Conservation (phyloP, 768 basidiomycete species). For the Boletus insuetus region DNA sequence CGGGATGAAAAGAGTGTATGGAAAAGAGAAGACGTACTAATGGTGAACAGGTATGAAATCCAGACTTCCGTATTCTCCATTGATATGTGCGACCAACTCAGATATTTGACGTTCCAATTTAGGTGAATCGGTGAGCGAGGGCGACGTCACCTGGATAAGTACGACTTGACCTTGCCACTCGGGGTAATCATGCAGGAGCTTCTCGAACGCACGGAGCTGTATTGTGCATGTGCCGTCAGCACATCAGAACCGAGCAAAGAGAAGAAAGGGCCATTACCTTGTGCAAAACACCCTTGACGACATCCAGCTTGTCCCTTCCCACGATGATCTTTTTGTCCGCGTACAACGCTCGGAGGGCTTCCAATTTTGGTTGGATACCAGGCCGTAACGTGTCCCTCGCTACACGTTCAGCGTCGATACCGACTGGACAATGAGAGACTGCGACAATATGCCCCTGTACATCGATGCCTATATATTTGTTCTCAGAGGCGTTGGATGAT, state of each 20-base stretch:
- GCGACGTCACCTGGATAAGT: conserved; percentile 83
- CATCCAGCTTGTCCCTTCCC: conserved; percentile 94
- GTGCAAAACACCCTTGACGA: conserved; percentile 97
- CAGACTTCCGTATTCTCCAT: conserved; percentile 90
- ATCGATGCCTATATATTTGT: conserved; percentile 56
- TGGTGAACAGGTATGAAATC: conserved; percentile 98
- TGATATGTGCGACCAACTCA: conserved; percentile 92
- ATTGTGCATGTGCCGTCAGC: not conserved
- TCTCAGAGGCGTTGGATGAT: conserved; percentile 2
- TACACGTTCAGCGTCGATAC: conserved; percentile 90
- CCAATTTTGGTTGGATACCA: conserved; percentile 87
- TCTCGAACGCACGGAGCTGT: conserved; percentile 92
- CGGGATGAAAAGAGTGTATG: not conserved
- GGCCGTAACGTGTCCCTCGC: conserved; percentile 77
- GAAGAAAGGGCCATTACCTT: conserved; percentile 52
- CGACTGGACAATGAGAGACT: conserved; percentile 91
- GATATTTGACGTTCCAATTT: conserved; percentile 93
- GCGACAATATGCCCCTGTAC: conserved; percentile 81
- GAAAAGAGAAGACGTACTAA: conserved; percentile 62
- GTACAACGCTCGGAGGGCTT: conserved; percentile 79
- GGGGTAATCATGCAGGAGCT: conserved; percentile 89
- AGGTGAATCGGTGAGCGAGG: conserved; percentile 86
- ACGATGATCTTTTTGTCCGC: conserved; percentile 98
- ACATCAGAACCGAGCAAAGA: not conserved
- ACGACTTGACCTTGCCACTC: conserved; percentile 93